These are phyloP conservation scores for Hordeum marinum DNA, from an alignment of 176 grass and related monocot species.

Conservation along the genomic window DNA sequence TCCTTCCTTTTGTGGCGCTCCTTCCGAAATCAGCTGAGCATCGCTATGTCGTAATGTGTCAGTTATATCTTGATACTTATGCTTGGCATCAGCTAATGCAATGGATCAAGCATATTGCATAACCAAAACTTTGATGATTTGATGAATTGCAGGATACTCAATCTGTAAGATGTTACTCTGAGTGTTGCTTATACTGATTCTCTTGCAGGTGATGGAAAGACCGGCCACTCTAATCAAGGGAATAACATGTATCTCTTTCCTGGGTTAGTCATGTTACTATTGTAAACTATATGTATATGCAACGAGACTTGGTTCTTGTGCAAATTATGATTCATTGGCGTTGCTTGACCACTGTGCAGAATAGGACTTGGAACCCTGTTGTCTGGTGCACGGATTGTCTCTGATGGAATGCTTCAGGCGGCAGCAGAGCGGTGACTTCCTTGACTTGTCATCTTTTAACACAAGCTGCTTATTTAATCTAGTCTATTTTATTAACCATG, in stretches of 20 bases:
- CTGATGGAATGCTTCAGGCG: constrained; percentile 94
- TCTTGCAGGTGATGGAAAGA: constrained; percentile 70
- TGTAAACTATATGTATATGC: constrained; percentile 17
- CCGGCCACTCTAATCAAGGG: constrained; percentile 94
- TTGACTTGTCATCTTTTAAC: constrained; percentile 14
- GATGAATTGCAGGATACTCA: neutral
- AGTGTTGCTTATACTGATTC: constrained; percentile 9
- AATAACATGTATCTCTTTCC: constrained; percentile 99
- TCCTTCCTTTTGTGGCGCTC: neutral
- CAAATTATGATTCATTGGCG: constrained; percentile 16
- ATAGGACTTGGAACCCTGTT: constrained; percentile 97
- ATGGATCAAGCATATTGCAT: neutral
- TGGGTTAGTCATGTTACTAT: constrained; percentile 57
- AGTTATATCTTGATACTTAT: neutral
- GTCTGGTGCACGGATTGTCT: constrained; percentile 84
- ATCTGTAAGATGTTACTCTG: neutral
- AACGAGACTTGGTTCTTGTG: constrained; percentile 15
- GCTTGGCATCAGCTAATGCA: constrained; percentile 4
- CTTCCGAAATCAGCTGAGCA: neutral
- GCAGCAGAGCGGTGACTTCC: constrained; percentile 77
- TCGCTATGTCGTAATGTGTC: constrained; percentile 1
- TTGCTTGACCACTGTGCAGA: constrained; percentile 34
- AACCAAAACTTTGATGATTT: neutral
- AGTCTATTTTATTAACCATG: constrained; percentile 10
- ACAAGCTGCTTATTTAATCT: constrained; percentile 20